Conservation (phyloP, 352 stramenopile genomes). For the Pythium folliculosum region DNA sequence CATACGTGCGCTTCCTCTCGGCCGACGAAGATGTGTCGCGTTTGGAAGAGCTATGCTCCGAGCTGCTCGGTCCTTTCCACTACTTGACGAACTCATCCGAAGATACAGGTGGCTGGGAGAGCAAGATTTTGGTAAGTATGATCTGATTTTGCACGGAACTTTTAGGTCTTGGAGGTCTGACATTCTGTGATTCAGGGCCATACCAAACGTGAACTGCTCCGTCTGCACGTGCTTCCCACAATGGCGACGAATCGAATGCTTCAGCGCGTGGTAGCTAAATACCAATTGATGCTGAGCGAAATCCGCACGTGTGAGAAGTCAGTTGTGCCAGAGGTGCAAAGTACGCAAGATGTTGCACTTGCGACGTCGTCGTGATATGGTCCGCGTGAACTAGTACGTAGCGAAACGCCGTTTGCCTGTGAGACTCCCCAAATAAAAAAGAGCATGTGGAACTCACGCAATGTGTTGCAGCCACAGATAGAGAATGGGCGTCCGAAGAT, state of each 20-base stretch:
- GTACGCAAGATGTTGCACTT: background rate
- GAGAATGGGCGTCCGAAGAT: no score
- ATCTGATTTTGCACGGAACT: background rate
- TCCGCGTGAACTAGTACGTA: background rate
- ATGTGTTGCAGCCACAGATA: no score
- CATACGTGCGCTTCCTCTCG: conserved; percentile 81
- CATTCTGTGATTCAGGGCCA: conserved; percentile 48
- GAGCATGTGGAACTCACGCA: no score
- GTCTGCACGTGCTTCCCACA: conserved; percentile 66
- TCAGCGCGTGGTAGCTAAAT: conserved; percentile 83
- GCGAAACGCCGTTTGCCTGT: no score
- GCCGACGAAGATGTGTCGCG: conserved; percentile 76
- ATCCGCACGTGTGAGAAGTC: conserved; percentile 46
- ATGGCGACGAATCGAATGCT: conserved; percentile 81
- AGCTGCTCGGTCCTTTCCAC: conserved; percentile 80
- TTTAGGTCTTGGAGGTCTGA: background rate
- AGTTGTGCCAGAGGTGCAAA: background rate
- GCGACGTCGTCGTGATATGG: background rate
- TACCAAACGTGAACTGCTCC: conserved; percentile 75
- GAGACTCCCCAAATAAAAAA: no score
- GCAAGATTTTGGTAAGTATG: conserved; percentile 15
- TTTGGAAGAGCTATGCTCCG: conserved; percentile 74
- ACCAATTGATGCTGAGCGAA: conserved; percentile 81
- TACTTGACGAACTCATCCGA: conserved; percentile 33
- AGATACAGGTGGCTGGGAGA: conserved; percentile 8